A percentile compares a stretch with the other conserved stretches of the same genome.
phyloP scores from a whole-genome alignment of 306 rosid species.

The Gleditsia sinensis region DNA sequence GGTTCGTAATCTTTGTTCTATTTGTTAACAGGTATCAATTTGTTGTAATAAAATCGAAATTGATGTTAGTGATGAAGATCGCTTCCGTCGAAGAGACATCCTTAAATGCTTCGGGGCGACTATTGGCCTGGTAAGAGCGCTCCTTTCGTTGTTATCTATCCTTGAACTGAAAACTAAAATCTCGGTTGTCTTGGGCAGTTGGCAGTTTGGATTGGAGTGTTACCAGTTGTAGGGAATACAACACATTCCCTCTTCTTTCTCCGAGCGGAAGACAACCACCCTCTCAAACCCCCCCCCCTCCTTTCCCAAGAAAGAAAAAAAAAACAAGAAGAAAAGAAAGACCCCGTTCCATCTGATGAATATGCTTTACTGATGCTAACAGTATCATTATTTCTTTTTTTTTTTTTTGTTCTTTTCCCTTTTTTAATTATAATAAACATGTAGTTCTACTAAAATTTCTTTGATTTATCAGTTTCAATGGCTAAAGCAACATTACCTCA shows the following conservation, averaged over 20 bases:
- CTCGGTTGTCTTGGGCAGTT: not conserved
- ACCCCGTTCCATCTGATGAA: not conserved
- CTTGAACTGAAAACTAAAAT: not conserved
- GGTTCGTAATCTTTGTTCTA: not conserved
- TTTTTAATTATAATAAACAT: no score
- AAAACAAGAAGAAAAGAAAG: no score
- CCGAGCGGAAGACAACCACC: no score
- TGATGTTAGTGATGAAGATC: constrained; percentile 41
- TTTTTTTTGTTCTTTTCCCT: not conserved
- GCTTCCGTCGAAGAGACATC: constrained; percentile 50
- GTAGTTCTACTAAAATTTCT: constrained; percentile 11
- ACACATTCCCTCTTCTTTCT: not conserved
- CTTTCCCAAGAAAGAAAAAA: no score
- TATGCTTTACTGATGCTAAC: constrained; percentile 14
- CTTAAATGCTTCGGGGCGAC: constrained; percentile 68
- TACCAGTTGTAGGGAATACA: not conserved
- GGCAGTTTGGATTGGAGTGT: not conserved
- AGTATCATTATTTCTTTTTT: not conserved
- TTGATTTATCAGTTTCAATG: constrained; percentile 19
- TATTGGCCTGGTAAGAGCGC: constrained; percentile 70
- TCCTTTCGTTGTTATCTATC: not conserved
- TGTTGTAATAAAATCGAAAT: constrained; percentile 54
- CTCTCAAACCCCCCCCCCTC: no score
- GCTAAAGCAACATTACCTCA: not conserved
- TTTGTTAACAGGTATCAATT: constrained; percentile 53